Percentiles rank a stretch among this genome's conserved stretches.
Conservation (phyloP, 2,329 filamentous ascomycete species). For the Aspergillus jensenii region DNA sequence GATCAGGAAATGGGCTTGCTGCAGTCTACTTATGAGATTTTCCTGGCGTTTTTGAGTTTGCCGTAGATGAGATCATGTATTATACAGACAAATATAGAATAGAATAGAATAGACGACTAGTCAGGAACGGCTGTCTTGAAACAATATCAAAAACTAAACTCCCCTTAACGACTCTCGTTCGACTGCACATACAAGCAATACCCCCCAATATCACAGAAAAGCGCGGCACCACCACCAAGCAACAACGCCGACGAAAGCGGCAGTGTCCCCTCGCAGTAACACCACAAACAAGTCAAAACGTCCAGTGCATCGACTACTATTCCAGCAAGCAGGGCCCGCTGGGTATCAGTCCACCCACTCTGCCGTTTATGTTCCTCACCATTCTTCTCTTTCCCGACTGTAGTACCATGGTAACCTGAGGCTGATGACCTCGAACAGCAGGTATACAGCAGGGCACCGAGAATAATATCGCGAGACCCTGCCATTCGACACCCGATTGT, state of each 20-base stretch:
- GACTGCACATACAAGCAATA: neutral
- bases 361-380: neutral
- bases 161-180: too few species aligned
- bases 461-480: neutral
- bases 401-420: neutral
- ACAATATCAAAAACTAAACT: too few species aligned
- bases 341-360: neutral
- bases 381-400: neutral
- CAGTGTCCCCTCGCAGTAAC: neutral
- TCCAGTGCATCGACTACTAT: neutral
- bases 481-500: neutral
- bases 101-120: too few species aligned
- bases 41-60: neutral
- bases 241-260: neutral
- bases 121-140: too few species aligned
- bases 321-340: neutral
- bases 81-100: too few species aligned
- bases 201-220: neutral
- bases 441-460: neutral
- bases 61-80: neutral
- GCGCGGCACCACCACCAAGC: neutral
- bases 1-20: neutral
- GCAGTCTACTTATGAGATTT: neutral
- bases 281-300: neutral
- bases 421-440: neutral